Base-by-base conservation (phyloP, 208 protist species). In the Crithidia fasciculata region DNA sequence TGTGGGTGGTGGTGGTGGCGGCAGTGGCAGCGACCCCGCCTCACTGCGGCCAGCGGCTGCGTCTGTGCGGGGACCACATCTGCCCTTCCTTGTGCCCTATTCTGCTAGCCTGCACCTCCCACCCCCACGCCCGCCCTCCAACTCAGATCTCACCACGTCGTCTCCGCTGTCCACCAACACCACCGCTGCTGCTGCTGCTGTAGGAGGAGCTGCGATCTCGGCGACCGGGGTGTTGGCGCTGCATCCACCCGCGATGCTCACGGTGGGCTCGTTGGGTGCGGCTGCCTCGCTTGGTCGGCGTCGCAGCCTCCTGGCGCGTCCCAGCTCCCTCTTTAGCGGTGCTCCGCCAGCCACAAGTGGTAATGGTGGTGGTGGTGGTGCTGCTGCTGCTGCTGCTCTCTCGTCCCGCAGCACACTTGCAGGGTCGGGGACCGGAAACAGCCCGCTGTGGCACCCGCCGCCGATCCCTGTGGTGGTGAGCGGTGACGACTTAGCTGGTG, bases 221-320 rank as follows among this genome's bases (percentile, higher is more conserved):
- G 9, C 63, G 37, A 37, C 28, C 36, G 40, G n/a, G 47, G 63
- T 47, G 54, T 5, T 57, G 2, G 12, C 13, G 10, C 49, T 13
- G 40, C 52, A 4, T 47, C n/a, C 65, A 3, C 36, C 65, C 50
- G 40, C 54, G 18, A 43, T 61, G 41, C 19, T 63, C n/a, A 52
- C 59, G n/a, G 59, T 62, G 19, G 66, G 73, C n/a, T 73, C 73
- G 28, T 57, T 60, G 18, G 62, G 53, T 18, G 53, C 50, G 16
- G 60, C 59, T 3, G 73, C 57, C n/a, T 56, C 73, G 40, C 40
- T 73, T 15, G 47, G 41, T 13, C 59, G 40, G 52, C 73, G 52
- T 13, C 52, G 59, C 52, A 52, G 73, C 16, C 44, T 63, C 8
- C 59, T 73, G 9, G 60, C 57, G 44, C 67, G 67, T 3, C 67